A percentile compares a stretch with the other conserved stretches of the same genome.
Conservation (phyloP, 352 stramenopile genomes). For the Phytophthora parvispora region DNA sequence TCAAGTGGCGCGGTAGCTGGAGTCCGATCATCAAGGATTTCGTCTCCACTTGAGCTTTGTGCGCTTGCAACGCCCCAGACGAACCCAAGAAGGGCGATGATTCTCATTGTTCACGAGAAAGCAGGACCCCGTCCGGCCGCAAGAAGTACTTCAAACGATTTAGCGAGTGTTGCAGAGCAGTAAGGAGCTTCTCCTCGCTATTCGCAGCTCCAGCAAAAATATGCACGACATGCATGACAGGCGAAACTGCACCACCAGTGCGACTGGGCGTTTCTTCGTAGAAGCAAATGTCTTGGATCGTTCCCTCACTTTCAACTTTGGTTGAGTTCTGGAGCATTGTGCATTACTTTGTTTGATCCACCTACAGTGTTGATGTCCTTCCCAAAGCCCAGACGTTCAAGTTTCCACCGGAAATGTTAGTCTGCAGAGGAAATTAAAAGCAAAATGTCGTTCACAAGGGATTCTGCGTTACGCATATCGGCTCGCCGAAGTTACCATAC, state of each 20-base stretch:
- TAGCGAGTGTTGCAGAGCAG: background rate
- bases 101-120: background rate
- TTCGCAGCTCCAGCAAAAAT: background rate
- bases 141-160: background rate
- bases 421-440: too few species aligned
- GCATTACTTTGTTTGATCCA: too few species aligned
- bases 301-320: too few species aligned
- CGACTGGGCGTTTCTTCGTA: background rate
- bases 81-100: slow-evolving; percentile 1
- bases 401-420: too few species aligned
- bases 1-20: background rate
- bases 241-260: background rate
- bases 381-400: too few species aligned
- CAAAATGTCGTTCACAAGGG: too few species aligned
- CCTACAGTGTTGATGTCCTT: too few species aligned
- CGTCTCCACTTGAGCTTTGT: slow-evolving; percentile 5
- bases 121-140: background rate
- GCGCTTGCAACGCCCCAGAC: background rate
- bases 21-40: background rate
- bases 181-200: too few species aligned
- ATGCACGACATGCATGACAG: background rate
- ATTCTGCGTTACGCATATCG: too few species aligned
- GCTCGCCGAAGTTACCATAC: too few species aligned
- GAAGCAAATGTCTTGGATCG: background rate
- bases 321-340: too few species aligned